A percentile compares a stretch with the other conserved stretches of the same genome.
Evolutionary conservation across 148 eudicot species (phyloP).

Genomic region (Amaranthus cruentus): DNA sequence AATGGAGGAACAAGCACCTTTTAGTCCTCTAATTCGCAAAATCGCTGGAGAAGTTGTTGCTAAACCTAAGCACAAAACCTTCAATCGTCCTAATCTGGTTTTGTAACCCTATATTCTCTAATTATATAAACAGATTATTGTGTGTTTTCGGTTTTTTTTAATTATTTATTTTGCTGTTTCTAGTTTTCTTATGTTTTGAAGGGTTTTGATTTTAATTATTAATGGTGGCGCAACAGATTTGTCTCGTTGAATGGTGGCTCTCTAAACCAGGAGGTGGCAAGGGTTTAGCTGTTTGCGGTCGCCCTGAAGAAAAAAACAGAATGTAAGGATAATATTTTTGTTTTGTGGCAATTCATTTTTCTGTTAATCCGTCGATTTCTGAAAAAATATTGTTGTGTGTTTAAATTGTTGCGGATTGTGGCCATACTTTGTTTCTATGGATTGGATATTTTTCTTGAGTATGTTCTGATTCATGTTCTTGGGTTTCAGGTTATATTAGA

Average conservation of each 20-base stretch:
- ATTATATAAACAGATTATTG: neutral
- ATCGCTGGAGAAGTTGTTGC: conserved; percentile 13
- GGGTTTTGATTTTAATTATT: neutral
- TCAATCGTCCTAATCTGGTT: conserved; percentile 21
- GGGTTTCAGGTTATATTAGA: too few species aligned
- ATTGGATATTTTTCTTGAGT: too few species aligned
- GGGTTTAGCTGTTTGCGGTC: conserved; percentile 24
- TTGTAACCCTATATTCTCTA: neutral
- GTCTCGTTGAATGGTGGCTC: conserved; percentile 35
- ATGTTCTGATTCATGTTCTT: too few species aligned
- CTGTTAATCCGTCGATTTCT: neutral
- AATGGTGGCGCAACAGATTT: conserved; percentile 13
- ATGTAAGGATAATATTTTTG: conserved; percentile 2
- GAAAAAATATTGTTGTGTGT: neutral
- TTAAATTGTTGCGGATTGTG: too few species aligned
- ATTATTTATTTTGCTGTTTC: neutral
- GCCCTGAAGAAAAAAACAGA: conserved; percentile 8
- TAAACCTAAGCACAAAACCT: conserved; percentile 1
- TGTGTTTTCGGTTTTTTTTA: neutral
- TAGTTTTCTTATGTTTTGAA: neutral
- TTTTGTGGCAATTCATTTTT: neutral
- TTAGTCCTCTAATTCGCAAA: conserved; percentile 19
- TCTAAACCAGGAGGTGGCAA: conserved; percentile 10
- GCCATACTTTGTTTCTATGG: too few species aligned
- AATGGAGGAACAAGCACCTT: conserved; percentile 18